These are phyloP conservation scores for Podila horticola DNA, from an alignment of 192 early-diverging fungal species.

Conservation along the genomic window DNA sequence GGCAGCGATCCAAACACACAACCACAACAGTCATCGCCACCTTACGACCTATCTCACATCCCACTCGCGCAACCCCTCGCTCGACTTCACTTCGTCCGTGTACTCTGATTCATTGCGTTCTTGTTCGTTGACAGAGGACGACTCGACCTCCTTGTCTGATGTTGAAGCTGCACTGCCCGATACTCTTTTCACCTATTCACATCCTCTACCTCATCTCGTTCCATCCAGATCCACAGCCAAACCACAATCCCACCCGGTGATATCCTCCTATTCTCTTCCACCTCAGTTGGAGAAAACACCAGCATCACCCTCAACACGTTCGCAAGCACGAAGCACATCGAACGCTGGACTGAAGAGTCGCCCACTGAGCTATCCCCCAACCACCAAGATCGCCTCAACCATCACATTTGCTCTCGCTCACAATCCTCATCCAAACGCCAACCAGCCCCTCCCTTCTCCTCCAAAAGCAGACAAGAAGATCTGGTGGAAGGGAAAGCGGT, in stretches of 20 bases:
- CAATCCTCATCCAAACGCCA: neutral
- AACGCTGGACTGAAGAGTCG: neutral
- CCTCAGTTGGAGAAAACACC: neutral
- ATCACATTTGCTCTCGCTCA: too few relatives aligned
- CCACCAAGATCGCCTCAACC: too few relatives aligned
- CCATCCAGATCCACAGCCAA: neutral
- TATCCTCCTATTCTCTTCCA: neutral
- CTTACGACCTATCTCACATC: slow-evolving; percentile 4
- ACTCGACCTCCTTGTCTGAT: slow-evolving; percentile 7
- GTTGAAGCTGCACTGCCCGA: slow-evolving; percentile 5
- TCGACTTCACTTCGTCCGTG: neutral
- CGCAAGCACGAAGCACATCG: neutral
- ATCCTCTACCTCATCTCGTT: slow-evolving; percentile 19
- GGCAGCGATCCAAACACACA: slow-evolving; percentile 5
- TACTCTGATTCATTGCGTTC: neutral
- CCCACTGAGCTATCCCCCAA: neutral
- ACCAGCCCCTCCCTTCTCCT: neutral
- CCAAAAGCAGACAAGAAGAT: too few relatives aligned
- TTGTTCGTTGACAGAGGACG: neutral
- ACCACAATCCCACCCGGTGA: neutral
- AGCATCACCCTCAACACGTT: neutral
- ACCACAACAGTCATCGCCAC: slow-evolving; percentile 9
- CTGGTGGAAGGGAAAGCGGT: too few relatives aligned
- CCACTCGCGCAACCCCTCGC: slow-evolving; percentile 1
- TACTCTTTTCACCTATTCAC: slow-evolving; percentile 17